These are phyloP conservation scores for Colletotrichum theobromicola DNA, from an alignment of 2,329 filamentous ascomycete species.

Conservation along the genomic window DNA sequence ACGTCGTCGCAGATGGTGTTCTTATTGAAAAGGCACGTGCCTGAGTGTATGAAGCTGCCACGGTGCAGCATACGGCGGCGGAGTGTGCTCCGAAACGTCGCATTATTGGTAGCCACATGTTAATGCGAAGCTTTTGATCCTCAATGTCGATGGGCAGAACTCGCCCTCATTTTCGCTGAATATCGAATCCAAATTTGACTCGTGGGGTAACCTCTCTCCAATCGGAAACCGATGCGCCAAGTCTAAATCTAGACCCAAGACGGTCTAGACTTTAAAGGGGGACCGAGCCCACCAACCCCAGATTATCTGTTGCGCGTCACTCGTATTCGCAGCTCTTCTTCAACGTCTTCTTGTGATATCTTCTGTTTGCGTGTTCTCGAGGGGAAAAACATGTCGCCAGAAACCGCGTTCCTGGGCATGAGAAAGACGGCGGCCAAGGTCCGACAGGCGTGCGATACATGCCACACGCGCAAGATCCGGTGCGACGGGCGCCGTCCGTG, in stretches of 20 bases:
- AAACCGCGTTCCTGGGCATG: neutral
- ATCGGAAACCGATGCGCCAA: neutral
- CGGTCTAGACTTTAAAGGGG: neutral
- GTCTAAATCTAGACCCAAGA: neutral
- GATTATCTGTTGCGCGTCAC: neutral
- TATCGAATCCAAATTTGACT: neutral
- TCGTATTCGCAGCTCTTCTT: neutral
- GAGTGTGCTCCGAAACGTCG: neutral
- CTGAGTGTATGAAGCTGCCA: neutral
- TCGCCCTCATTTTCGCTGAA: neutral
- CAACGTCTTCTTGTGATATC: neutral
- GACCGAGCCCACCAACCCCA: neutral
- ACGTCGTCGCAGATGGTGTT: constrained; percentile 22
- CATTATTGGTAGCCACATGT: neutral
- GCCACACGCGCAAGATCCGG: neutral
- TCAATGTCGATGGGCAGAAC: neutral
- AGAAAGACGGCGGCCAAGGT: neutral
- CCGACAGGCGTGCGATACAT: neutral
- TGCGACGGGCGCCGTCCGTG: neutral
- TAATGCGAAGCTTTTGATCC: neutral
- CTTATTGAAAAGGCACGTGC: constrained; percentile 11
- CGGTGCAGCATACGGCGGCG: neutral
- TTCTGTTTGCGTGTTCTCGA: neutral
- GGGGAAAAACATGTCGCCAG: neutral
- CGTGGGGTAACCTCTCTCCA: neutral